Conservation (phyloP, 164 flowering plant species). For the Santalum album region DNA sequence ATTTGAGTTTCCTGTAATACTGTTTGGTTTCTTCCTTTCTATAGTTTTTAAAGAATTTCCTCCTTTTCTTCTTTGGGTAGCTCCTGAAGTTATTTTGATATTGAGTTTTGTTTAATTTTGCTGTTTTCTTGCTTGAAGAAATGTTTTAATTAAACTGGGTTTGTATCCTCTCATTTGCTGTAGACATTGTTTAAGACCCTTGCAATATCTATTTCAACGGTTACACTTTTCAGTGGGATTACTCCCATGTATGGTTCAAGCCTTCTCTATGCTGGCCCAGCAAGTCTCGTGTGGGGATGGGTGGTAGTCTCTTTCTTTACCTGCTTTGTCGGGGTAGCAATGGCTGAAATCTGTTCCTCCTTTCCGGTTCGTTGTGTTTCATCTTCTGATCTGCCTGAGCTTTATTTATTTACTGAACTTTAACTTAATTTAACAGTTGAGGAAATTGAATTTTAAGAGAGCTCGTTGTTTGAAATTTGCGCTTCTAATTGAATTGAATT, state of each 20-base stretch:
- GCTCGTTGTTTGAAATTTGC: too few relatives aligned
- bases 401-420: not conserved
- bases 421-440: too few relatives aligned
- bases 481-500: too few relatives aligned
- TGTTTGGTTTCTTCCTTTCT: too few relatives aligned
- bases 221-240: conserved; percentile 63
- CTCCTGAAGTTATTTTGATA: not conserved
- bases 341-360: conserved; percentile 81
- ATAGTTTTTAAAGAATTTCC: too few relatives aligned
- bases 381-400: not conserved
- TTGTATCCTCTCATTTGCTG: conserved; percentile 1
- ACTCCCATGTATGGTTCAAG: conserved; percentile 64
- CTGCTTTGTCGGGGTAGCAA: conserved; percentile 62
- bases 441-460: too few relatives aligned
- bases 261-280: conserved; percentile 59
- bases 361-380: conserved; percentile 38
- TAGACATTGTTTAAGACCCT: conserved; percentile 61
- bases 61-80: too few relatives aligned
- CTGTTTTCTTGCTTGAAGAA: not conserved
- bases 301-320: conserved; percentile 70
- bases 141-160: not conserved
- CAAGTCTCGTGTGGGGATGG: conserved; percentile 73
- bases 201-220: conserved; percentile 55
- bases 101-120: not conserved
- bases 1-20: not conserved